Evolutionary conservation across 2,329 filamentous ascomycete species (phyloP), one percentile per base, ranked within the genome.

Genomic region (Diaporthe citrichinensis): DNA sequence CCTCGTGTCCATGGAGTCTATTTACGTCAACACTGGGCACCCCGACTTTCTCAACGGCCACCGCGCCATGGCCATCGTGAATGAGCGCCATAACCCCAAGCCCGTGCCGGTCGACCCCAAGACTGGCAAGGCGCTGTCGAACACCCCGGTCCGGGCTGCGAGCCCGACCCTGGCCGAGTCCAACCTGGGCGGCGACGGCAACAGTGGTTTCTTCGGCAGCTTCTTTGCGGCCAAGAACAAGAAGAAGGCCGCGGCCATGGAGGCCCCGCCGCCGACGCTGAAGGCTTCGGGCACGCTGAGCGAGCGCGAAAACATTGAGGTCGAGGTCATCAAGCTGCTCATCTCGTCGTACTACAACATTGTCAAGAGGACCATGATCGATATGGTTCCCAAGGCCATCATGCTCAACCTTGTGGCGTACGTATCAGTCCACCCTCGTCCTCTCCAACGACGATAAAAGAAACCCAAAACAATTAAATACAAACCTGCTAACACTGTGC

Each of bases 201-300:
- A 94, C 82, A 88, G 90, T 76, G 95, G 96, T 51, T 99, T 99
- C 90, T 99, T 99, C 81, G 97, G 97, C 80, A 98, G 95, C 82
- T 99, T 99, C 91, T 99, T 98, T 83, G 95, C 97, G 15, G 96
- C 95, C 82, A 99, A 98, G 91, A 99, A 98, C 88, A 99, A 98
- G 92, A 99, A 99, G 91, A 98, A 98, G 93, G 97, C 98, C 87
- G 97, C 97, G n/a, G 96, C 96, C 65, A 99, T 99, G 97, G 97
- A 99, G 84, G 90, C 97, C 20, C 97, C 97, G 53, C 97, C 97
- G 77, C 92, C 97, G 41, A 96, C 92, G 57, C 91, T 99, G 75
- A 99, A 98, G 88, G 97, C 97, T 46, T 98, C 95, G 4, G 96
- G 97, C 57, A 98, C 93, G 36, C 88, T 99, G 53, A 98, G 94